Base-by-base conservation (phyloP, 2,329 filamentous ascomycete genomes). In the Aspergillus sp. region DNA sequence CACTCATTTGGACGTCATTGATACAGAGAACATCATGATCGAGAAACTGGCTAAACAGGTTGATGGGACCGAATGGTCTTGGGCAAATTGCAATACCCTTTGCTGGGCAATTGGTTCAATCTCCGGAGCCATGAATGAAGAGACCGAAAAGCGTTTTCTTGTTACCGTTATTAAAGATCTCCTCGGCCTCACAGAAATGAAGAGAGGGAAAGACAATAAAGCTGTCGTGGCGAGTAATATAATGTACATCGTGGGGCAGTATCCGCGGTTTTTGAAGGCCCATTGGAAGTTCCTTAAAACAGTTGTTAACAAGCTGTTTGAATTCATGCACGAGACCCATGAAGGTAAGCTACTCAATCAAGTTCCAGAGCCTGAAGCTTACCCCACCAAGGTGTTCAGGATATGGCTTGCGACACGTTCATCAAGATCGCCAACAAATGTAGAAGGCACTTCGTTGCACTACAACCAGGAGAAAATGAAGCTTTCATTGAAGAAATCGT, bases 201-300 rank as follows among this genome's bases (percentile, higher is more conserved):
- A 99, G 81, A 90, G 96, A 54, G 95, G 95, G 62, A 99, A 99
- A 71, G 95, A 99, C 80, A 99, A 99, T 84, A 99, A 99, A 75
- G 95, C 95, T 12, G 95, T 99, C 9, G 95, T 99, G 41, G 95
- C 95, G 62, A 96, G 91, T 79, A 99, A 99, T 79, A 99, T 99
- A 71, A 99, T 99, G 95, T 99, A 99, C 75, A 99, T 99, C 78
- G 95, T 99, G 61, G 95, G 95, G 58, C 95, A 99, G 73, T 99
- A 99, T 72, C 95, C 95, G 39, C 90, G 95, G 19, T 99, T 99
- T 80, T 80, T 99, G 68, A 99, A 99, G 80, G 95, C 95, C 1
- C 95, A 99, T 76, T 99, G 95, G 95, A 99, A 99, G 75, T 99
- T 99, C 79, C 82, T 99, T 56, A 99, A 99, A 86, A 99, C 95